Evolutionary conservation across 2,329 filamentous ascomycete species (phyloP).

Genomic region (Venturiaceae sp.): DNA sequence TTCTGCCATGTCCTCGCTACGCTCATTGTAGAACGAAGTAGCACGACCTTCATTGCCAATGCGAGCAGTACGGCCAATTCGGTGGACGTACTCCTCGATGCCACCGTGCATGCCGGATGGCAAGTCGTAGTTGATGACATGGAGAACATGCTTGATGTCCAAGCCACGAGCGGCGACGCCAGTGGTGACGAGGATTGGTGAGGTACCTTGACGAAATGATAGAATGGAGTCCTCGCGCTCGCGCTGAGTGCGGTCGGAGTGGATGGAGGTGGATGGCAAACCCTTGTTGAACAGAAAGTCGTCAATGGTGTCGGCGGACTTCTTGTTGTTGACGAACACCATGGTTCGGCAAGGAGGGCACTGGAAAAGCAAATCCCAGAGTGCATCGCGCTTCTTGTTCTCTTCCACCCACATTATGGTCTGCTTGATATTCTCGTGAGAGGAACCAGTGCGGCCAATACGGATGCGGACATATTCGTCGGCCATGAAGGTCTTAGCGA

Average conservation of each 20-base stretch:
- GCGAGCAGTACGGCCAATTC: constrained; percentile 90
- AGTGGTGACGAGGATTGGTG: constrained; percentile 77
- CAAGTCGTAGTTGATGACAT: constrained; percentile 90
- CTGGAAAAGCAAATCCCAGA: constrained; percentile 63
- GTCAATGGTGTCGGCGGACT: constrained; percentile 71
- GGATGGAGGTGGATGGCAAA: constrained; percentile 80
- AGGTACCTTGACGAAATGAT: constrained; percentile 64
- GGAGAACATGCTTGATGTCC: constrained; percentile 76
- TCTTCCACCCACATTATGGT: constrained; percentile 58
- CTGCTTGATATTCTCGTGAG: constrained; percentile 76
- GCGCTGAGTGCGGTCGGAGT: constrained; percentile 74
- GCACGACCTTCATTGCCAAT: constrained; percentile 83
- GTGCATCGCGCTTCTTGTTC: constrained; percentile 55
- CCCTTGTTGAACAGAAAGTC: constrained; percentile 75
- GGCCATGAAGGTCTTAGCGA: constrained; percentile 69
- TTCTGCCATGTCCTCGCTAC: constrained; percentile 61
- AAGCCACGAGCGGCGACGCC: constrained; percentile 81
- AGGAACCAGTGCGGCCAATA: constrained; percentile 78
- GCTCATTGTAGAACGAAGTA: constrained; percentile 78
- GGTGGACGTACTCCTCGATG: constrained; percentile 87
- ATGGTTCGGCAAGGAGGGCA: constrained; percentile 65
- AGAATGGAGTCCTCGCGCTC: constrained; percentile 81
- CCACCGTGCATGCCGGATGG: constrained; percentile 65
- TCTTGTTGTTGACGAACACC: constrained; percentile 81
- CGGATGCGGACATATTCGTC: constrained; percentile 69